These are phyloP conservation scores for Trichoderma semiorbis DNA, from an alignment of 2,329 filamentous ascomycete species.

Conservation along the genomic window DNA sequence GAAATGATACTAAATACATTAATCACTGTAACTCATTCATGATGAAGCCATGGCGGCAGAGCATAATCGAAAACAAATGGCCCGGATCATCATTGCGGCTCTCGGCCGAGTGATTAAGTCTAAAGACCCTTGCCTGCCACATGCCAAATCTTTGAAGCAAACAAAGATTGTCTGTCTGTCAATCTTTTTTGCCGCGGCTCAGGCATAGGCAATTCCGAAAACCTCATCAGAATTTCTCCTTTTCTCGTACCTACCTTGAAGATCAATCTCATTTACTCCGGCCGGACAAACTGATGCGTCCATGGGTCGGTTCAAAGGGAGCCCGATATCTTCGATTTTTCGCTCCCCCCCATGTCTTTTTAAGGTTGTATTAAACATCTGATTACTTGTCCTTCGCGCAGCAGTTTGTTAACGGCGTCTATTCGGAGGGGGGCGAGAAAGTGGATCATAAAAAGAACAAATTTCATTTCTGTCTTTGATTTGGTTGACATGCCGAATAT, in stretches of 20 bases:
- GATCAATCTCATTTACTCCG: no score
- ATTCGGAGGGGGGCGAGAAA: not conserved
- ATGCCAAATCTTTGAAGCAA: not conserved
- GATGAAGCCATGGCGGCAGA: not conserved
- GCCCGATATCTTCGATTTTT: not conserved
- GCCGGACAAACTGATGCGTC: slow-evolving; percentile 1
- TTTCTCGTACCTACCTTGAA: no score
- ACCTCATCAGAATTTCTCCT: not conserved
- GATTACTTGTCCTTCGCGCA: not conserved
- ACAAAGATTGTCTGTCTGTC: not conserved
- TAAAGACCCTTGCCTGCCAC: not conserved
- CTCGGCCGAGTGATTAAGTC: slow-evolving; percentile 1
- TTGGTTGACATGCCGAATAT: not conserved
- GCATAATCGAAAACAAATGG: not conserved
- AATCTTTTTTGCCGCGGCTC: not conserved
- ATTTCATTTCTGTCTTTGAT: not conserved
- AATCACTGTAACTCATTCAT: not conserved
- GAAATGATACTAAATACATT: not conserved
- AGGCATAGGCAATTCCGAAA: not conserved
- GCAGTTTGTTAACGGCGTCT: not conserved
- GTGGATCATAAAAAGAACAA: not conserved
- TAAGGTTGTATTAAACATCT: not conserved
- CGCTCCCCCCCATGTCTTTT: no score
- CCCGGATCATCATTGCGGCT: not conserved
- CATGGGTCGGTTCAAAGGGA: not conserved